phyloP scores from a whole-genome alignment of 2,329 filamentous ascomycete species.

The Colletotrichum theobromicola region DNA sequence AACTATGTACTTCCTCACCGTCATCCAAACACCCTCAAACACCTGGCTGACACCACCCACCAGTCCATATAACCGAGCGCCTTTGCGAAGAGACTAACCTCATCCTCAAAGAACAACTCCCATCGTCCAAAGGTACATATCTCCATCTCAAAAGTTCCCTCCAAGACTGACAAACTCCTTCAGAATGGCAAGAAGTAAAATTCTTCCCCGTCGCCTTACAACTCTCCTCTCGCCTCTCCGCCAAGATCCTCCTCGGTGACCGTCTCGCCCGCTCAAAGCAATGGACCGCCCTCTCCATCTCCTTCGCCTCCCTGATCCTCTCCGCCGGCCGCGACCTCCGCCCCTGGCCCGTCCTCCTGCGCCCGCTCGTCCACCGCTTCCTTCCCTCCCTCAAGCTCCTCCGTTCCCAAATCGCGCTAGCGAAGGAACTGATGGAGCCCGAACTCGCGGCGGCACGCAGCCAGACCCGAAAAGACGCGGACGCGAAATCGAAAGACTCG shows the following conservation, averaged over 20 bases:
- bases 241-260: slow-evolving; percentile 52
- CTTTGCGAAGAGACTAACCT: not conserved
- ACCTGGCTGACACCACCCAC: not conserved
- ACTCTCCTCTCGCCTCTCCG: slow-evolving; percentile 52
- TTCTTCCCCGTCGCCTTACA: not conserved
- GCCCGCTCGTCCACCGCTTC: slow-evolving; percentile 48
- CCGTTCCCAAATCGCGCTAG: slow-evolving; percentile 36
- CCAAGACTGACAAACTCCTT: not conserved
- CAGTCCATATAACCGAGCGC: not conserved
- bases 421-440: slow-evolving; percentile 38
- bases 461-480: slow-evolving; percentile 28
- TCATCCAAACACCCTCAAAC: too few relatives aligned
- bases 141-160: not conserved
- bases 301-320: slow-evolving; percentile 45
- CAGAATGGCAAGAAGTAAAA: slow-evolving; percentile 27
- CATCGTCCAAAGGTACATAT: not conserved
- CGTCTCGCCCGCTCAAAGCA: slow-evolving; percentile 47
- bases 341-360: slow-evolving; percentile 42
- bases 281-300: slow-evolving; percentile 50
- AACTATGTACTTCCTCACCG: not conserved
- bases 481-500: slow-evolving; percentile 38
- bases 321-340: slow-evolving; percentile 40
- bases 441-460: slow-evolving; percentile 26
- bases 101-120: not conserved
- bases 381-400: slow-evolving; percentile 43